Base-by-base conservation (phyloP, 1,284 basidiomycete species). In the Pulchroboletus neoregius region DNA sequence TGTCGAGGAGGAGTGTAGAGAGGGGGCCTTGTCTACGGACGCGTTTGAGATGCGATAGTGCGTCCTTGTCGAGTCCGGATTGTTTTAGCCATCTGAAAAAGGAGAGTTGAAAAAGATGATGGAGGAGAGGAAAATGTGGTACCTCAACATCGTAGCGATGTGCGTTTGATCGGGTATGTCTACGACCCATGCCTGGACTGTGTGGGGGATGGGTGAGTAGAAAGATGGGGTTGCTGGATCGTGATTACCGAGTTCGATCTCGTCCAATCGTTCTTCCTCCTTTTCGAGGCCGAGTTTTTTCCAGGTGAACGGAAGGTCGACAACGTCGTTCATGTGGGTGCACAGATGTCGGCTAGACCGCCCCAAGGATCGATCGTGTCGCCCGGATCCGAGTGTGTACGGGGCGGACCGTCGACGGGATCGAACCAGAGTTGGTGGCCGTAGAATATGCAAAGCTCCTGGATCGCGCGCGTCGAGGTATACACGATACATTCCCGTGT, bases 371-470 rank as follows among this genome's bases (percentile, higher is more conserved):
- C 52, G 3, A 15, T 15, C 5, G 64, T 72, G 50, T 76, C 75
- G 13, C 43, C 28, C 5, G 5, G 10, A 41, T 42, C 37, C 26
- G 37, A 11, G 15, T 71, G 70, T 4, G 45, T 32, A 16, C 59
- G 49, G n/a, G 23, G 43, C 11, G 48, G 27, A 13, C 49, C 16
- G 22, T 44, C 74, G 15, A 68, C 60, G 6, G 72, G 71, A 15
- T 74, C 61, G 54, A 85, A 86, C 83, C 82, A 84, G 4, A 84
- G 71, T 18, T 76, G 75, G 51, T 79, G 77, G 0, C 82, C 87
- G 56, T 91, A 89, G 58, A 80, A 87, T 52, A 93, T 91, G 55
- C 79, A 87, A 4, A 92, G 73, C 61, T 94, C 91, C 57, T 93
- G 87, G 33, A 75, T 81, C 3, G 68, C 61, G 7, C 70, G 74